phyloP scores from a whole-genome alignment of 345 rosid genomes.

The Nephelium lappaceum region DNA sequence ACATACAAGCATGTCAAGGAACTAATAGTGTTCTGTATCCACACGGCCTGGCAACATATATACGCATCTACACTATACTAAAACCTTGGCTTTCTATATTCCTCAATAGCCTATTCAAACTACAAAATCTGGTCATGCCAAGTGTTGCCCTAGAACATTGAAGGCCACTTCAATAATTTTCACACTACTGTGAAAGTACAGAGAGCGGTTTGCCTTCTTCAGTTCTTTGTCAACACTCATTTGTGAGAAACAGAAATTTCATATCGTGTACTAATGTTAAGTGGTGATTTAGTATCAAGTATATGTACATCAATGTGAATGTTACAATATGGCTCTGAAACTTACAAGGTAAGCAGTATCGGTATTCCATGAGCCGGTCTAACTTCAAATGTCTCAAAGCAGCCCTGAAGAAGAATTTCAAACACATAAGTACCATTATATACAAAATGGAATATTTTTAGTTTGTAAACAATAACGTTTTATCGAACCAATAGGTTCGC shows the following conservation, averaged over 20 bases:
- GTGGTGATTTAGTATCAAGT: not conserved
- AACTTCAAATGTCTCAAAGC: slow-evolving; percentile 89
- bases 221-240: no score
- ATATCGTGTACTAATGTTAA: not conserved
- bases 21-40: not conserved
- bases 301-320: not conserved
- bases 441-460: not conserved
- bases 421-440: not conserved
- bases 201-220: not conserved
- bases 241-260: not conserved
- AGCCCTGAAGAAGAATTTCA: slow-evolving; percentile 50
- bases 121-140: not conserved
- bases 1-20: slow-evolving; percentile 9
- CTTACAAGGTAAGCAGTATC: slow-evolving; percentile 96
- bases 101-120: not conserved
- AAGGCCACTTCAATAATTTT: not conserved
- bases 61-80: not conserved
- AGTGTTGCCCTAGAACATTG: not conserved
- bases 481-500: not conserved
- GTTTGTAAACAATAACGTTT: no score
- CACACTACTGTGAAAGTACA: not conserved
- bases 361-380: slow-evolving; percentile 82
- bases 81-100: not conserved
- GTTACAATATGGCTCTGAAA: slow-evolving; percentile 25
- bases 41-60: not conserved